A percentile compares a stretch with the other conserved stretches of the same genome.
Evolutionary conservation across 1,284 basidiomycete genomes (phyloP).

Genomic region (Melampsora larici-populina): DNA sequence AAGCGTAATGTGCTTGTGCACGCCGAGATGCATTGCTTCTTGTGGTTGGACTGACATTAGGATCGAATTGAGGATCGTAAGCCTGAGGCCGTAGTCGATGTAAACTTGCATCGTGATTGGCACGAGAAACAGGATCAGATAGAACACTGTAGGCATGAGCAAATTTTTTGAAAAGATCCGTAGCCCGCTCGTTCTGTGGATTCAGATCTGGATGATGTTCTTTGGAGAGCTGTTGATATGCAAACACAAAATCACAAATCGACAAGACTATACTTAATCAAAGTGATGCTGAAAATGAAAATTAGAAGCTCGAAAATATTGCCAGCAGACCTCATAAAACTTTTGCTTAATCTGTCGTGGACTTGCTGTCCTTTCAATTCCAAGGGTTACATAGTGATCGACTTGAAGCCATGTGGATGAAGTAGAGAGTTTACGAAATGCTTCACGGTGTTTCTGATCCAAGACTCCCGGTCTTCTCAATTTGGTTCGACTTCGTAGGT

Average conservation of each 20-base stretch:
- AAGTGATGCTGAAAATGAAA: no score
- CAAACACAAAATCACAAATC: background rate
- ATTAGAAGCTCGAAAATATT: no score
- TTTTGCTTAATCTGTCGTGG: constrained; percentile 48
- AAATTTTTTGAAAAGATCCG: background rate
- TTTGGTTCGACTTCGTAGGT: background rate
- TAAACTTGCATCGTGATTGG: background rate
- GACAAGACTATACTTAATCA: no score
- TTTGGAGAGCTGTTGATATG: background rate
- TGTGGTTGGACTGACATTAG: background rate
- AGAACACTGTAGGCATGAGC: background rate
- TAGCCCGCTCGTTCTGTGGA: background rate
- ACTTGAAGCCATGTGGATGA: background rate
- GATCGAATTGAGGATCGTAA: background rate
- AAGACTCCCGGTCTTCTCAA: background rate
- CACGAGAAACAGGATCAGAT: background rate
- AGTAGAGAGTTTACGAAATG: background rate
- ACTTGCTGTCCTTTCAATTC: constrained; percentile 38
- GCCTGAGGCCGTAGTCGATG: background rate
- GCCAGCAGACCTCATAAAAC: constrained; percentile 49
- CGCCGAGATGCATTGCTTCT: background rate
- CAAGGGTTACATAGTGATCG: constrained; percentile 46
- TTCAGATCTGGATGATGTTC: background rate
- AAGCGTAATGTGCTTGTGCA: background rate
- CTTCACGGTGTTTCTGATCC: background rate